Evolutionary conservation across 352 stramenopile species (phyloP), one percentile per base, ranked within the genome.

Genomic region (Phytophthora constricta): DNA sequence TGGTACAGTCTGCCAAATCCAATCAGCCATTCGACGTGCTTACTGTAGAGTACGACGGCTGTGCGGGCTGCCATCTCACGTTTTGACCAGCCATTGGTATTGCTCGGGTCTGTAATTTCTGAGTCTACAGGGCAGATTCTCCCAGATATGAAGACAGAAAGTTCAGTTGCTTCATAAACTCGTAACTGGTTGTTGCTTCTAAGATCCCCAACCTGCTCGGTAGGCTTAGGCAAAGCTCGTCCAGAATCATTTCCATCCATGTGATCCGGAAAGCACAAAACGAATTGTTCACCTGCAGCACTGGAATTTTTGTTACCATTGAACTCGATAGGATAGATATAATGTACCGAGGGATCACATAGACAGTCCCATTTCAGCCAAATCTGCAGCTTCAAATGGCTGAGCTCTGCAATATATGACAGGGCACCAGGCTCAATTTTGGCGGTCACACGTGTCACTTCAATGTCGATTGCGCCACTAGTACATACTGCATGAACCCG

Each of bases 11-110:
- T 66, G 8, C 72, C 69, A 57, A 92, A 91, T 14, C 47, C 69
- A 68, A 91, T 86, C 22, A 95, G 28, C 82, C 86, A 92, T 48
- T 93, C 87, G 8, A 93, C 68, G 17, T 89, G 82, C 50, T 89
- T 93, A 2, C 71, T 83, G 66, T 95, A 93, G 7, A 95, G 43
- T 1, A 95, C 69, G 26, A 93, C 68, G 20, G 85, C 79, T 42
- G 81, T 87, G 23, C 80, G 65, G 17, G 77, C 68, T 20, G 78
- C 74, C 41, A 88, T 87, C 9, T 89, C 82, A 45, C 79, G 79
- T 46, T 89, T 89, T 4, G 67, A 79, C 45, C 63, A 76, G 19
- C 60, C 57, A 16, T 70, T 60, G 28, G 27, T 55, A 23, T n/a
- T 50, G 16, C 54, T 77, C 37, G 47, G 9, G 37, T 64, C 65